Evolutionary conservation across 495 filamentous ascomycete genomes (phyloP).

Genomic region (Penicillium antarcticum): DNA sequence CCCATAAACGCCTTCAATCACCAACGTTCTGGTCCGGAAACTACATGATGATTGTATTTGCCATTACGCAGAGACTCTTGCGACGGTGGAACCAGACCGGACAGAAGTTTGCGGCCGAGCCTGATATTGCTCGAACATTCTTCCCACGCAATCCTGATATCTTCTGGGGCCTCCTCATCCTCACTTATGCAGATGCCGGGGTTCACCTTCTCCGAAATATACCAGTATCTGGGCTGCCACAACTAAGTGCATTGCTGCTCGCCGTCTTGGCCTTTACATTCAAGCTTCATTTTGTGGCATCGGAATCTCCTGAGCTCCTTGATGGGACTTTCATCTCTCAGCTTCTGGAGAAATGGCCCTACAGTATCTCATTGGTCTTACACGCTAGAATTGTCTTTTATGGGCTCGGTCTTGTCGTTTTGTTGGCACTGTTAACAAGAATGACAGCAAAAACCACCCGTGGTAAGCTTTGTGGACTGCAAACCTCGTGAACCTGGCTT

Average conservation of each 20-base stretch:
- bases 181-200: slow-evolving; percentile 60
- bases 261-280: slow-evolving; percentile 66
- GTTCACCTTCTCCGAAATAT: slow-evolving; percentile 29
- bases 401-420: slow-evolving; percentile 45
- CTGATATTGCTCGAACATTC: slow-evolving; percentile 74
- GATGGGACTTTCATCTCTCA: slow-evolving; percentile 46
- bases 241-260: slow-evolving; percentile 17
- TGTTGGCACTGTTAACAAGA: slow-evolving; percentile 19
- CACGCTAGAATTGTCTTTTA: slow-evolving; percentile 42
- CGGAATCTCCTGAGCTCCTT: slow-evolving; percentile 84
- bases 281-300: slow-evolving; percentile 75
- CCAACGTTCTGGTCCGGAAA: slow-evolving; percentile 1
- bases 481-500: not conserved
- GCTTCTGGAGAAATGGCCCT: slow-evolving; percentile 45
- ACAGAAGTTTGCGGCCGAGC: slow-evolving; percentile 84
- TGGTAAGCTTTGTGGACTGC: slow-evolving; percentile 14
- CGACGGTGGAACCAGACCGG: slow-evolving; percentile 94
- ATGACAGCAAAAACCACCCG: not conserved
- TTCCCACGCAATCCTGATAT: slow-evolving; percentile 56
- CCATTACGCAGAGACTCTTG: slow-evolving; percentile 55
- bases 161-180: slow-evolving; percentile 72
- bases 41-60: slow-evolving; percentile 20
- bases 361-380: slow-evolving; percentile 44
- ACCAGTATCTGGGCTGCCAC: slow-evolving; percentile 24
- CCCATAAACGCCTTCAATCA: not conserved